Percentiles rank a stretch among this genome's conserved stretches.
These are phyloP conservation scores for Coemansia sp. DNA, from an alignment of 371 early-diverging fungal genomes.

Conservation along the genomic window DNA sequence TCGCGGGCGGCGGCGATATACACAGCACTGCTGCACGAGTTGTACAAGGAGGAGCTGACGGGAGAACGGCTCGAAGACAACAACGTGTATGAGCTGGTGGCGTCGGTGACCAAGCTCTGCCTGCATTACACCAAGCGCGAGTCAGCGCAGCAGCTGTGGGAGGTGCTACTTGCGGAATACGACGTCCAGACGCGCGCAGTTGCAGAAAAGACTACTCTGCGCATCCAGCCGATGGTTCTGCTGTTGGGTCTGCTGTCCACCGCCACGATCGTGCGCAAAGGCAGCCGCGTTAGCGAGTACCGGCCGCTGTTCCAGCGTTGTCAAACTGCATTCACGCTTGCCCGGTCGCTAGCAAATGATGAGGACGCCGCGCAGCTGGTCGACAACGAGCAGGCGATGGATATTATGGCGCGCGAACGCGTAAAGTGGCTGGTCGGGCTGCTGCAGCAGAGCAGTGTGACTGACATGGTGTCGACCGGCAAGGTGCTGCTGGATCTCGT, in stretches of 20 bases:
- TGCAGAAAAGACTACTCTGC: slow-evolving; percentile 2
- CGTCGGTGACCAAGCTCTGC: slow-evolving; percentile 27
- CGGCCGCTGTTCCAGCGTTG: slow-evolving; percentile 22
- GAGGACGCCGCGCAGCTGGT: background rate
- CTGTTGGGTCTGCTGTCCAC: slow-evolving; percentile 14
- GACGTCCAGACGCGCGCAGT: slow-evolving; percentile 21
- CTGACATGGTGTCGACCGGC: slow-evolving; percentile 62
- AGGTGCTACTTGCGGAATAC: slow-evolving; percentile 24
- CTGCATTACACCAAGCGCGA: slow-evolving; percentile 27
- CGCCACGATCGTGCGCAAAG: slow-evolving; percentile 37
- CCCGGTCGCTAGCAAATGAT: background rate
- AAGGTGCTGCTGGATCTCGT: slow-evolving; percentile 62
- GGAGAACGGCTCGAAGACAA: slow-evolving; percentile 38
- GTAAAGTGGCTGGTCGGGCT: slow-evolving; percentile 53
- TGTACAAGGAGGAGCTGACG: slow-evolving; percentile 45
- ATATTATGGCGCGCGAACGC: slow-evolving; percentile 43
- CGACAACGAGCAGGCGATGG: background rate
- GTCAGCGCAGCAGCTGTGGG: slow-evolving; percentile 33
- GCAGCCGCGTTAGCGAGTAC: slow-evolving; percentile 36
- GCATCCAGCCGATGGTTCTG: slow-evolving; percentile 19
- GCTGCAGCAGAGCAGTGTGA: slow-evolving; percentile 60
- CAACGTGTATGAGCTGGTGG: slow-evolving; percentile 19
- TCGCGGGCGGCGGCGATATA: slow-evolving; percentile 58
- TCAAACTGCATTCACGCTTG: slow-evolving; percentile 13
- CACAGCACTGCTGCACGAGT: slow-evolving; percentile 55